Conservation (phyloP, 257 asterid species). For the Forsythia viridissima region DNA sequence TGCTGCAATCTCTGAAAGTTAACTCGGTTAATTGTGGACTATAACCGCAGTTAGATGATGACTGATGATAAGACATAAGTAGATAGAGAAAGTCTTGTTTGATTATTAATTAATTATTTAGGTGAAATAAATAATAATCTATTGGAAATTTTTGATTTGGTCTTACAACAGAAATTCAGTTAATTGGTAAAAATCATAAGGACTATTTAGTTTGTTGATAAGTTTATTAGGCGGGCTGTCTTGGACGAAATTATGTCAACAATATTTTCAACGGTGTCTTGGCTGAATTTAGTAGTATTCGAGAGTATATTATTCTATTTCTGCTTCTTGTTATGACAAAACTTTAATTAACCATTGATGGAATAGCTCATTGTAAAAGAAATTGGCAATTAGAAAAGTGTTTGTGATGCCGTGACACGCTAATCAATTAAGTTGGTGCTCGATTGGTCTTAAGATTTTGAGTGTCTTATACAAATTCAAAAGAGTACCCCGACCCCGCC, state of each 20-base stretch:
- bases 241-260: not conserved
- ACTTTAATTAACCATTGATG: too few relatives aligned
- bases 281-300: too few relatives aligned
- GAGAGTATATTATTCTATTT: too few relatives aligned
- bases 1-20: too few relatives aligned
- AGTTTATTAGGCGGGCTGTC: not conserved
- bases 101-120: slow-evolving; percentile 29
- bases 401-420: too few relatives aligned
- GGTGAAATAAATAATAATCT: slow-evolving; percentile 9
- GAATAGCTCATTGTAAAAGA: too few relatives aligned
- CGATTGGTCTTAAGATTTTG: too few relatives aligned
- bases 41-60: slow-evolving; percentile 15
- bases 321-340: too few relatives aligned
- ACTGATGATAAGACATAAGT: slow-evolving; percentile 11
- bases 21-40: not conserved
- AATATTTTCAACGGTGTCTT: not conserved
- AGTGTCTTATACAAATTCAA: too few relatives aligned
- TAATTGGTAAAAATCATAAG: slow-evolving; percentile 23
- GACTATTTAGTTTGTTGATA: slow-evolving; percentile 13
- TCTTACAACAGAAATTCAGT: too few relatives aligned
- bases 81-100: slow-evolving; percentile 23
- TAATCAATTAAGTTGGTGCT: too few relatives aligned
- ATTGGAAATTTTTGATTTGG: slow-evolving; percentile 5
- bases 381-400: not conserved
- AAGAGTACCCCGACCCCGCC: too few relatives aligned